Conservation (phyloP, 495 filamentous ascomycete genomes). For the Penicillium taxi region DNA sequence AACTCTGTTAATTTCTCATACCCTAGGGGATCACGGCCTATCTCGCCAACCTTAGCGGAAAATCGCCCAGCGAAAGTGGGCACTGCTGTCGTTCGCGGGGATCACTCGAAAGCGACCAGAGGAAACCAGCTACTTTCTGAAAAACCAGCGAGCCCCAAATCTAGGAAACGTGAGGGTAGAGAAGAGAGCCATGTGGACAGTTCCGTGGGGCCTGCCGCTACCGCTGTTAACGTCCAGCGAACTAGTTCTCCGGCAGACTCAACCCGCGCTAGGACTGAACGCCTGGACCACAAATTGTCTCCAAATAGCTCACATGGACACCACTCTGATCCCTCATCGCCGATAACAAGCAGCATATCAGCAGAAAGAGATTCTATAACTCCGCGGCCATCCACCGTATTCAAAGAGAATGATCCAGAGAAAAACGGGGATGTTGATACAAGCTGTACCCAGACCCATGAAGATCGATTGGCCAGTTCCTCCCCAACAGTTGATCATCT, state of each 20-base stretch:
- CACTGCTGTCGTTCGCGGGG: slow-evolving; percentile 10
- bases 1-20: slow-evolving; percentile 83
- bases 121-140: slow-evolving; percentile 31
- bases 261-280: slow-evolving; percentile 5
- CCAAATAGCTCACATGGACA: slow-evolving; percentile 3
- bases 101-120: slow-evolving; percentile 21
- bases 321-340: not conserved
- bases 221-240: slow-evolving; percentile 18
- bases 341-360: no score
- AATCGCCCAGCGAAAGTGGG: slow-evolving; percentile 12
- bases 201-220: slow-evolving; percentile 25
- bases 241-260: slow-evolving; percentile 3
- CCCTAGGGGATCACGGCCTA: slow-evolving; percentile 51
- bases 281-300: not conserved
- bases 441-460: not conserved
- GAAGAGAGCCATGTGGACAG: slow-evolving; percentile 38
- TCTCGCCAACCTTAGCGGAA: slow-evolving; percentile 27
- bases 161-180: slow-evolving; percentile 26
- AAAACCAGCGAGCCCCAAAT: slow-evolving; percentile 48
- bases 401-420: not conserved
- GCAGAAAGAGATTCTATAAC: no score
- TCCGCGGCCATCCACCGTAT: no score
- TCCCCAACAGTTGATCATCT: slow-evolving; percentile 10
- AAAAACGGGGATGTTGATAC: slow-evolving; percentile 6
- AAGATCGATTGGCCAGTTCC: slow-evolving; percentile 7